A percentile compares a stretch with the other conserved stretches of the same genome.
Conservation (phyloP, 2,329 filamentous ascomycete genomes). For the Alternaria consortialis region DNA sequence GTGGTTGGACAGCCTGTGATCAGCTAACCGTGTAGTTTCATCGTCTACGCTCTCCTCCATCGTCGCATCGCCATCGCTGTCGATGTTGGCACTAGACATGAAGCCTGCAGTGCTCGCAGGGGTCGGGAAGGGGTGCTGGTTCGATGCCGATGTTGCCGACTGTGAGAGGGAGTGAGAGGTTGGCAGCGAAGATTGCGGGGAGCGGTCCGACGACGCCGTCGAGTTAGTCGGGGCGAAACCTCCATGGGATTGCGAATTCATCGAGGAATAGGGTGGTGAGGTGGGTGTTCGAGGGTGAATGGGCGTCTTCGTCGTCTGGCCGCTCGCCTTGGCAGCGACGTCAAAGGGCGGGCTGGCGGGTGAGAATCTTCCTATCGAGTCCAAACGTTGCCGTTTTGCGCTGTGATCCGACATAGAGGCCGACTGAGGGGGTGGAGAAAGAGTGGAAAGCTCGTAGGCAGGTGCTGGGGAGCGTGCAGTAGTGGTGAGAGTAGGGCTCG, state of each 20-base stretch:
- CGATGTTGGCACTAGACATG: constrained; percentile 42
- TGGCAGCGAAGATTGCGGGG: constrained; percentile 56
- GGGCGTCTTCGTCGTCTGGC: constrained; percentile 52
- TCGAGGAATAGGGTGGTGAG: constrained; percentile 58
- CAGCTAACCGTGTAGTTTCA: constrained; percentile 37
- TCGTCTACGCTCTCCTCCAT: constrained; percentile 51
- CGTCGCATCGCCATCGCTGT: constrained; percentile 55
- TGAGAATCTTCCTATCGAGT: constrained; percentile 54
- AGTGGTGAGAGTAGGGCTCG: constrained; percentile 34
- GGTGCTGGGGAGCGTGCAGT: constrained; percentile 25
- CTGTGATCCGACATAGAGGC: constrained; percentile 47
- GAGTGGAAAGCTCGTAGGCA: constrained; percentile 19
- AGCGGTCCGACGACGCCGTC: constrained; percentile 42
- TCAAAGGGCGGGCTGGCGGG: constrained; percentile 56
- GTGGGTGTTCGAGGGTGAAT: constrained; percentile 59
- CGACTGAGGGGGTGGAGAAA: constrained; percentile 12
- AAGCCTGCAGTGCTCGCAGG: constrained; percentile 51
- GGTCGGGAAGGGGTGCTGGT: constrained; percentile 47
- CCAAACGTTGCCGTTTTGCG: constrained; percentile 53
- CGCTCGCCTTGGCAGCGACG: constrained; percentile 49
- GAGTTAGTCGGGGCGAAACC: constrained; percentile 39
- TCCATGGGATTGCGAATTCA: constrained; percentile 55
- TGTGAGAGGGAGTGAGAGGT: constrained; percentile 49
- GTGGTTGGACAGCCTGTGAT: constrained; percentile 57
- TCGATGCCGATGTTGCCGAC: constrained; percentile 41